Percentiles rank a stretch among this genome's conserved stretches.
Evolutionary conservation across 192 early-diverging fungal genomes (phyloP).

Genomic region (Powellomyces hirtus): DNA sequence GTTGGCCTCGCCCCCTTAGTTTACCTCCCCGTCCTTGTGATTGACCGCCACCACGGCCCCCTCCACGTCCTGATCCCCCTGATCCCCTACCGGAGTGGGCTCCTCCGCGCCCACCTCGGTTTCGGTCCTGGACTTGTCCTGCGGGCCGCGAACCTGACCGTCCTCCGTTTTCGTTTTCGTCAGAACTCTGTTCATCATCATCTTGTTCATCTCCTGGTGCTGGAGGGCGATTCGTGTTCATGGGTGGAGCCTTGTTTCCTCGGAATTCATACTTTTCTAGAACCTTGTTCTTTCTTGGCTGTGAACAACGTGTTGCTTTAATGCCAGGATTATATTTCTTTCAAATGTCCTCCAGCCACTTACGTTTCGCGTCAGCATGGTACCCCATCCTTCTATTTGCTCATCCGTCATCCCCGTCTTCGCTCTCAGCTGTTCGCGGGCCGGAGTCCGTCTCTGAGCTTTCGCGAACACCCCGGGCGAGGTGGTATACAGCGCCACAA

Average conservation of each 20-base stretch:
- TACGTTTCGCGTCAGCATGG: constrained; percentile 83
- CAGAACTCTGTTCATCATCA: neutral
- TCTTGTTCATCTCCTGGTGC: neutral
- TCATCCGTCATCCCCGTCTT: constrained; percentile 80
- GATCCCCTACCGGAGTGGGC: constrained; percentile 13
- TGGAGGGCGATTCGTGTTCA: neutral
- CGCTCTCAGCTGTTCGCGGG: constrained; percentile 58
- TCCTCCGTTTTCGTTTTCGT: neutral
- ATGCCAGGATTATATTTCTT: no score
- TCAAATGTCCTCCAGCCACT: constrained; percentile 35
- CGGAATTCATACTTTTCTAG: constrained; percentile 60
- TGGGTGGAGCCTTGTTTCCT: constrained; percentile 41
- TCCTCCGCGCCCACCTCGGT: constrained; percentile 18
- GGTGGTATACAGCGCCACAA: constrained; percentile 59
- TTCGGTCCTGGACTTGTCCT: neutral
- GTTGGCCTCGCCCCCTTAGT: neutral
- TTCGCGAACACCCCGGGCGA: constrained; percentile 64
- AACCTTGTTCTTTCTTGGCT: constrained; percentile 66
- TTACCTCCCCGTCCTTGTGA: neutral
- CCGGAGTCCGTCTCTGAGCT: constrained; percentile 57
- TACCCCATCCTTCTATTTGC: constrained; percentile 90
- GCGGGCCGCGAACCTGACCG: neutral
- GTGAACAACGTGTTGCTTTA: no score
- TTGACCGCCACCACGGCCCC: constrained; percentile 1
- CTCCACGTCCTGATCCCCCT: constrained; percentile 3